Base-by-base conservation (phyloP, 306 rosid genomes). In the Acacia acuminata region DNA sequence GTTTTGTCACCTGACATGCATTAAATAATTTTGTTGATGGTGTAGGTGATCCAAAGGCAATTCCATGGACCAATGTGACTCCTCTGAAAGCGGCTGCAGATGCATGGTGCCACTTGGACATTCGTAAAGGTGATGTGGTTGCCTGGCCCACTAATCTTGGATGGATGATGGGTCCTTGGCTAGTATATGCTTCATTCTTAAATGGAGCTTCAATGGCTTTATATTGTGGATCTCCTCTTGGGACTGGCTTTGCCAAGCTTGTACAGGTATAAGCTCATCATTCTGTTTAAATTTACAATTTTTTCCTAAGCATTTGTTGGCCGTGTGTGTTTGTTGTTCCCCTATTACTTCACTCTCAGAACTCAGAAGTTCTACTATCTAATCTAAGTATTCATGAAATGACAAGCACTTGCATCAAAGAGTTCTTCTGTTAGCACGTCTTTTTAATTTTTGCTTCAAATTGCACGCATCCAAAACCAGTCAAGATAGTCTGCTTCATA, bases 81-180 rank as follows among this genome's bases (percentile, higher is more conserved):
- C 96, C 99, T 85, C 81, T 93, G 64, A 96, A 93, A 90, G 96
- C 98, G 85, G 96, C 99, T 84, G 92, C 96, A 60, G 98, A 93
- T 84, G 98, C 98, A 80, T 96, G 98, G 99, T 93, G 96, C 87
- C 94, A 96, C 86, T 71, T 85, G 90, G 98, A 93, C 84, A 75
- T 96, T 78, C 94, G 77, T 73, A 90, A 78, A 90, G 97, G 98
- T 63, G 99, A 96, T 80, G 60, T 92, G 36, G 92, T 96, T 47
- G 88, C 87, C 82, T 96, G 98, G 99, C 99, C 99, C 71, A 96
- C 98, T 81, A 96, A 96, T 89, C 97, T 96, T 77, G 99, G 99
- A 79, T 93, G 99, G 99, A 96, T 96, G 99, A 96, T 96, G 99
- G 98, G 99, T 67, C 99, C 99, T 61, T 96, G 99, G 99, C 89